Evolutionary conservation across 176 grass and related monocot genomes (phyloP).

Genomic region (Elymus sibiricus): DNA sequence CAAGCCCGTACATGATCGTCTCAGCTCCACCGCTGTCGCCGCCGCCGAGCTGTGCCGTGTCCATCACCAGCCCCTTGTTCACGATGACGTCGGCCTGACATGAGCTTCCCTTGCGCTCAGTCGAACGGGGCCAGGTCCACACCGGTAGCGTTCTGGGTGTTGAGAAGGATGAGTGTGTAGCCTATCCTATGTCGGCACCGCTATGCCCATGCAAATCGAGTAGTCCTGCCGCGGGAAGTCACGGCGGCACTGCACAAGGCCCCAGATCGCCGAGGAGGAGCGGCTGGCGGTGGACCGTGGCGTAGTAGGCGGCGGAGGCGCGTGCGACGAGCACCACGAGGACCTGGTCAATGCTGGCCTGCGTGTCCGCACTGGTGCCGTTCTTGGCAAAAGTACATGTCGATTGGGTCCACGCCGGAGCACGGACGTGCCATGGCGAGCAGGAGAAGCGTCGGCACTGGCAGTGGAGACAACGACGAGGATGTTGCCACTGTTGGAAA

Average conservation of each 20-base stretch:
- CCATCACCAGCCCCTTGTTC: background rate
- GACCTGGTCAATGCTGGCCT: constrained; percentile 47
- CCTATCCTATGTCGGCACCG: no score
- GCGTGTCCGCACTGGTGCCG: no score
- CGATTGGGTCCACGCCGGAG: no score
- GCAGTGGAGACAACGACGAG: no score
- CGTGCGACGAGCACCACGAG: constrained; percentile 37
- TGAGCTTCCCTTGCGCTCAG: constrained; percentile 21
- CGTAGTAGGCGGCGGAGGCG: constrained; percentile 42
- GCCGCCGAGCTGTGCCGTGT: constrained; percentile 9
- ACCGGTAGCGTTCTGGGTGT: constrained; percentile 53
- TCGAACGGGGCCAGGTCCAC: constrained; percentile 47
- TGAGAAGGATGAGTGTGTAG: constrained; percentile 47
- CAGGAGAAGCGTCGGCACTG: no score
- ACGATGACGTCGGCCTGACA: constrained; percentile 24
- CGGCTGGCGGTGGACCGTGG: constrained; percentile 20
- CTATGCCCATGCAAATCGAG: constrained; percentile 38
- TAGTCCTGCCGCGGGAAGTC: constrained; percentile 51
- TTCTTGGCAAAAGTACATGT: no score
- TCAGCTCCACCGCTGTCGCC: no score
- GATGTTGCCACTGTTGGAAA: no score
- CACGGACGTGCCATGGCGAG: no score
- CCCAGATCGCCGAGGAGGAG: constrained; percentile 36
- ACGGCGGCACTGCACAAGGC: constrained; percentile 69
- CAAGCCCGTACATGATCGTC: no score